Base-by-base conservation (phyloP, 2,329 filamentous ascomycete genomes). In the Zasmidium cellare region DNA sequence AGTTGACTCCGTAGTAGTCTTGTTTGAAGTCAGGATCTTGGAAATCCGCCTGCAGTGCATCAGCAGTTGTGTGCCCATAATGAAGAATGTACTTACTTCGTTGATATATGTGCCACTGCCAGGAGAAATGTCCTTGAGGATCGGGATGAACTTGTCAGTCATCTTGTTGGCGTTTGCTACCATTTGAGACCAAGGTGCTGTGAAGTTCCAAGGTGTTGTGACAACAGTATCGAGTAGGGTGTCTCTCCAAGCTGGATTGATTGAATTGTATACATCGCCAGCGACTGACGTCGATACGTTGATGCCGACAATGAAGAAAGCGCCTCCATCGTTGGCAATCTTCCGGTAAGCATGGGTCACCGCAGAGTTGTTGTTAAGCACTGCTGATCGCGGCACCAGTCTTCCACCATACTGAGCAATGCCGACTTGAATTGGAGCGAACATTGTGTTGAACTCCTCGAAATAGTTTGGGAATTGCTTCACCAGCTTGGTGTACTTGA, bases 1-100 rank as follows among this genome's bases (percentile, higher is more conserved):
- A 79, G 58, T 77, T 79, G 3, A 53, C 57, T 3, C 78, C 77
- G 60, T 75, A 80, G 62, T 78, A 80, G 1, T 71, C 70, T 25
- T 71, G 51, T 65, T 77, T 68, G 65, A 71, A 78, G 59, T 76
- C 66, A 1, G 71, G 72, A 64, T 79, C 74, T 38, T 70, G 70
- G 64, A 74, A 75, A 55, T 77, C 70, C 9, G 66, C 75, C 50
- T 57, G 19, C 9, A 19, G 12, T 16, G 24, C 18, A n/a, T 57
- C 31, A 57, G 44, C 60, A 65, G 54, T 18, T 58, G 35, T 18
- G 7, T 3, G 11, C 58, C 9, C 58, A 48, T 25, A 54, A 58
- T 41, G 46, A 12, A 25, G 55, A 38, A 46, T 9, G 16, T 7
- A 24, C 48, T 51, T 22, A 55, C 69, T 54, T 79, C 77, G 53